Evolutionary conservation across 2,329 filamentous ascomycete species (phyloP), one percentile per base, ranked within the genome.

Genomic region (Phialocephala sp.): DNA sequence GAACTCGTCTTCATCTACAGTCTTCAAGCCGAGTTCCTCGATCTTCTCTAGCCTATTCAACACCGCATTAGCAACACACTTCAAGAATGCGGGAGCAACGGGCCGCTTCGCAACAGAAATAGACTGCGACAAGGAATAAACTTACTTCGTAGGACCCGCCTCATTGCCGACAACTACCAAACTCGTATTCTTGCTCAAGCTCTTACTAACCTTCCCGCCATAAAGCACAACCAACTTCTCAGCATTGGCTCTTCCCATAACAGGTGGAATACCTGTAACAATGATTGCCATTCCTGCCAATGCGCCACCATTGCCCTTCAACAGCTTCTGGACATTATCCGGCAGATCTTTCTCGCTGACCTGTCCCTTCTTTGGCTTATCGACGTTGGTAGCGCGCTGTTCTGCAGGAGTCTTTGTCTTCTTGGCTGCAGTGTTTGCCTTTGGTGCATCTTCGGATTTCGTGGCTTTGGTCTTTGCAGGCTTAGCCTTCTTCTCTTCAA

Each of bases 141-240:
- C 64, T 54, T 63, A 61, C 66, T 74, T 72, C 43, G 68, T 71
- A 0, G 71, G 71, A n/a, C 68, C 71, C 18, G 72, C 68, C 32
- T 72, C 66, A 62, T 72, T 67, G 5, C 72, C 71, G 11, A 74
- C 55, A 37, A 74, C 65, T 18, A 72, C 72, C 43, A 62, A 71
- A 37, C 57, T 58, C 3, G 71, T 72, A 18, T 72, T 72, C 64
- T 69, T 68, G 41, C 62, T 71, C 39, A 73, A n/a, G 18, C 52
- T 59, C 60, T 71, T 73, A 1, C 52, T 45, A 3, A 73, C 45
- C 41, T 72, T 71, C 8, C 63, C 71, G 4, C 71, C 72, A 64
- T 72, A 72, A 22, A 35, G 37, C 20, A 50, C 27, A 4, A 73
- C 68, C 22, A 74, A 43, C 24, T 60, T 61, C 50, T 72, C 71